These are phyloP conservation scores for Verticillium nonalfalfae DNA, from an alignment of 2,329 filamentous ascomycete genomes.

Conservation along the genomic window DNA sequence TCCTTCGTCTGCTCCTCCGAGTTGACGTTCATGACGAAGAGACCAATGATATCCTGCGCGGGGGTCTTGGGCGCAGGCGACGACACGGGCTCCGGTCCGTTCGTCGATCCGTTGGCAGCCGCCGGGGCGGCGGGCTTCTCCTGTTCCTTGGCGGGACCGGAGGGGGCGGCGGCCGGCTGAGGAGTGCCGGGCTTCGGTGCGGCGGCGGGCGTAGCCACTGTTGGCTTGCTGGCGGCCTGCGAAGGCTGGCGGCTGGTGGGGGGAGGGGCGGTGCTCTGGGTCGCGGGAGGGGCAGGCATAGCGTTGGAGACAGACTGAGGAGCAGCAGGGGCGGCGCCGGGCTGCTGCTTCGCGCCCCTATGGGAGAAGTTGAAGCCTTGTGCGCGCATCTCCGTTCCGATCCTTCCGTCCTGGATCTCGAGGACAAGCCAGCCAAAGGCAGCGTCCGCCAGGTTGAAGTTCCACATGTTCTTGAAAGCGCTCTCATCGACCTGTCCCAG, in stretches of 20 bases:
- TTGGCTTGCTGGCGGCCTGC: constrained; percentile 29
- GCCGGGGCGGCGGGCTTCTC: constrained; percentile 45
- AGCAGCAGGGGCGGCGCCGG: constrained; percentile 28
- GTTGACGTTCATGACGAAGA: constrained; percentile 85
- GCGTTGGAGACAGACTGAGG: constrained; percentile 23
- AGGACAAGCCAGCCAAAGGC: constrained; percentile 94
- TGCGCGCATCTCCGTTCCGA: constrained; percentile 96
- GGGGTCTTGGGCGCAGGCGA: constrained; percentile 54
- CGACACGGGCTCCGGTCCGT: constrained; percentile 44
- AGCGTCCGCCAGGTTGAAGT: constrained; percentile 96
- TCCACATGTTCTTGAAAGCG: constrained; percentile 99
- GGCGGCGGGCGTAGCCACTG: constrained; percentile 26
- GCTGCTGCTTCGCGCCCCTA: constrained; percentile 73
- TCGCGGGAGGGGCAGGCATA: constrained; percentile 27
- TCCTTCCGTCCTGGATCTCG: constrained; percentile 90
- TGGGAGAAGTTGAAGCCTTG: constrained; percentile 99
- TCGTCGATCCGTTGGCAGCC: constrained; percentile 46
- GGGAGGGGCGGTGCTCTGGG: constrained; percentile 25
- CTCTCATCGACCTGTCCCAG: constrained; percentile 95
- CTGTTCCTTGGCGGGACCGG: constrained; percentile 42
- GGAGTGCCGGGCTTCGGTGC: constrained; percentile 36
- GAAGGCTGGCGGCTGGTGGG: constrained; percentile 28
- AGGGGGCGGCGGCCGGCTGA: constrained; percentile 36
- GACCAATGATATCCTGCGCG: constrained; percentile 65
- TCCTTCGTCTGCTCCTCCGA: constrained; percentile 77